Base-by-base conservation (phyloP, 139 green algal species). In the Pleodorina starrii region DNA sequence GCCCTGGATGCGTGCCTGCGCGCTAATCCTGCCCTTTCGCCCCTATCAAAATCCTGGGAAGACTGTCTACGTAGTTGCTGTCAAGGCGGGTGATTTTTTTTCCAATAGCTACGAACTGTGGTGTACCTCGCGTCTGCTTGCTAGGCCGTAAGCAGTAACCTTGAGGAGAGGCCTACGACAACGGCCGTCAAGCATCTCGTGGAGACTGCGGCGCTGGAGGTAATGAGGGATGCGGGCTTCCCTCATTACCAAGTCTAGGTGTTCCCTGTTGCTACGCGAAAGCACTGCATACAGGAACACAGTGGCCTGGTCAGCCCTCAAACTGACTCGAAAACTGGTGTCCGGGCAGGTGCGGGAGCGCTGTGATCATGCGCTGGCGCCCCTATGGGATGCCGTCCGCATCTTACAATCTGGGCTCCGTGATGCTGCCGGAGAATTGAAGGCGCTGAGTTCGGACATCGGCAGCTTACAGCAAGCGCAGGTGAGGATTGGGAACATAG, bases 161-260 rank as follows among this genome's bases (percentile, higher is more conserved):
- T 89, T 19, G 90, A 92, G 44, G 90, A 92, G 35, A 71, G 90
- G 36, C 90, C 90, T 27, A 93, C 89, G 43, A 43, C 43, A 17
- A 89, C 89, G 1, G 46, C 44, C 2, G 82, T 89, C 2, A 89
- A 80, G 32, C 89, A 89, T 82, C 32, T 89, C 42, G 5, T 89
- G 16, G 82, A 91, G 50, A 81, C 82, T 0, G 27, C 73, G 0
- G 43, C 48, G 38, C 73, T 91, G 46, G 89, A 89, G 84, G 84
- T 82, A 44, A 1, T 60, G 6, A 38, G 40, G 19, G 42, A 25
- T 21, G 54, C 29, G 9, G 54, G n/a, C n/a, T n/a, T n/a, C n/a
- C n/a, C n/a, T n/a, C n/a, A n/a, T n/a, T n/a, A n/a, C n/a, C n/a
- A n/a, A n/a, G n/a, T n/a, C n/a, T n/a, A n/a, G n/a, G n/a, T n/a